These are phyloP conservation scores for Elsinoe australis DNA, from an alignment of 2,329 filamentous ascomycete species.

Conservation along the genomic window DNA sequence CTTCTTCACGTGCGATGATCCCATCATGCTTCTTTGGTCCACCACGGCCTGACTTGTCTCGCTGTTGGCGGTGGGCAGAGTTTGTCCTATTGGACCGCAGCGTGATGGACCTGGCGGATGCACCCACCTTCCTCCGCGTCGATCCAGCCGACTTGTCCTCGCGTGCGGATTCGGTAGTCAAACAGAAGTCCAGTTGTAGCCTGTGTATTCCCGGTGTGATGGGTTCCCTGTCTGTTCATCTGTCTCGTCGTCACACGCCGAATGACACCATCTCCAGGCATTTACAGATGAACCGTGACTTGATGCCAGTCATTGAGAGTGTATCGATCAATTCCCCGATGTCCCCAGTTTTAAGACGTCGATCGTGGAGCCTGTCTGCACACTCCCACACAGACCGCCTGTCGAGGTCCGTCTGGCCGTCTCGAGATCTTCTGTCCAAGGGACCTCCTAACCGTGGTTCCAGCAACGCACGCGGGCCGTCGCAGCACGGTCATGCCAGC, in stretches of 20 bases:
- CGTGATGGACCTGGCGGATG: slow-evolving; percentile 1
- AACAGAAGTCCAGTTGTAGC: not conserved
- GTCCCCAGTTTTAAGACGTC: not conserved
- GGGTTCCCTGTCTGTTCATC: not conserved
- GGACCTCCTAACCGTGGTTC: slow-evolving; percentile 3
- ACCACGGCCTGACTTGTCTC: not conserved
- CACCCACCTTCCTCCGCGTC: slow-evolving; percentile 9
- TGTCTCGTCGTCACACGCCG: slow-evolving; percentile 2
- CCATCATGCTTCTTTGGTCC: slow-evolving; percentile 12
- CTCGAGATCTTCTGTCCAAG: not conserved
- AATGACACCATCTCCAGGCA: slow-evolving; percentile 4
- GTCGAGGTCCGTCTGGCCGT: slow-evolving; percentile 12
- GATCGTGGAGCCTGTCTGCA: not conserved
- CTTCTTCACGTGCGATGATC: slow-evolving; percentile 9
- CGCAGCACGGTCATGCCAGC: slow-evolving; percentile 8
- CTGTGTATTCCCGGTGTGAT: slow-evolving; percentile 7
- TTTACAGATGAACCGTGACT: too few species aligned
- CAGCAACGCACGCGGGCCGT: slow-evolving; percentile 6
- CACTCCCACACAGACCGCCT: slow-evolving; percentile 3
- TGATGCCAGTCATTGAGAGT: too few species aligned
- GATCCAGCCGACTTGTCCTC: slow-evolving; percentile 1
- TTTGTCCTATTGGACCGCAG: slow-evolving; percentile 12
- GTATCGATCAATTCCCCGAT: too few species aligned
- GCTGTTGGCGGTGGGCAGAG: slow-evolving; percentile 1
- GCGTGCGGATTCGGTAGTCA: slow-evolving; percentile 5